A percentile compares a stretch with the other conserved stretches of the same genome.
phyloP scores from a whole-genome alignment of 78 protist species.

The Isochrysis galbana region DNA sequence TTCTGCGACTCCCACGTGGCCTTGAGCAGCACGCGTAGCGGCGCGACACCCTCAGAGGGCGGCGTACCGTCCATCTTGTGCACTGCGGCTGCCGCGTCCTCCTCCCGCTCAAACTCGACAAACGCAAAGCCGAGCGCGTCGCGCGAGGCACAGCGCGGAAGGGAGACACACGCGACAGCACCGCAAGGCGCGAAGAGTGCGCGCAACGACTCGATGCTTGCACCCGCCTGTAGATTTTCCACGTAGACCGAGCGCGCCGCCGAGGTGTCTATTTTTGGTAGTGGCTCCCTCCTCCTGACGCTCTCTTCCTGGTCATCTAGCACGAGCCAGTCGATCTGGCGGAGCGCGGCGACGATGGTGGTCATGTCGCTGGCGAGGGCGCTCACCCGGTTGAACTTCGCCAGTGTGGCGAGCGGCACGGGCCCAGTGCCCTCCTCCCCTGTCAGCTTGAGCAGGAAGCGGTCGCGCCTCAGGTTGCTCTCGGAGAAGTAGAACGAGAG shows the following conservation, averaged over 20 bases:
- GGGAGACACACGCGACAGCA: not conserved
- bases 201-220: not conserved
- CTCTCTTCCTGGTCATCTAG: not conserved
- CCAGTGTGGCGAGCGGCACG: not conserved
- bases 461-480: conserved; percentile 4
- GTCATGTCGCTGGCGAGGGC: not conserved
- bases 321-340: not conserved
- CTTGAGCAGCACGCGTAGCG: not conserved
- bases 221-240: not conserved
- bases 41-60: not conserved
- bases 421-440: not conserved
- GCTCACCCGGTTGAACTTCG: not conserved
- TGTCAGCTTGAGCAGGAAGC: not conserved
- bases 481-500: not conserved
- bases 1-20: not conserved
- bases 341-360: not conserved
- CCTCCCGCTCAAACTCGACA: not conserved
- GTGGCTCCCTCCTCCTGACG: not conserved
- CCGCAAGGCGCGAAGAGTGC: not conserved
- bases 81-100: not conserved
- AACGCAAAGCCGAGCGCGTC: not conserved
- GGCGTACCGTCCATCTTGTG: not conserved
- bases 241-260: conserved; percentile 4
- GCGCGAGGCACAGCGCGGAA: not conserved
- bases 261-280: not conserved